These are phyloP conservation scores for Phytopythium helicoides DNA, from an alignment of 352 stramenopile species.

Conservation along the genomic window DNA sequence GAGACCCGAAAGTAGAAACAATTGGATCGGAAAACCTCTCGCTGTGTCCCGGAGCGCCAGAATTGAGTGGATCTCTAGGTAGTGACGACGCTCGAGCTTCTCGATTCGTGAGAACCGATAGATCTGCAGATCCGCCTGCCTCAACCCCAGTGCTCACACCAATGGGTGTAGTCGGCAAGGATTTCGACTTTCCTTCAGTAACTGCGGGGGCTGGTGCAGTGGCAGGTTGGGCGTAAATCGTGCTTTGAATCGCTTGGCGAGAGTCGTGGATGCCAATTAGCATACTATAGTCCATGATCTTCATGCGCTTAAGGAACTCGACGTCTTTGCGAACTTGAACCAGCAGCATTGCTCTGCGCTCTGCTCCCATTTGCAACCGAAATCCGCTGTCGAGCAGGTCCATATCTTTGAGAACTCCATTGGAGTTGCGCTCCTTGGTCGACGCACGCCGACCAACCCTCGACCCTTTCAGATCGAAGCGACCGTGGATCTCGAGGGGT, in stretches of 20 bases:
- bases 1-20: too few species aligned
- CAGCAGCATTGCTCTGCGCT: constrained; percentile 74
- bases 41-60: not conserved
- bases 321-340: constrained; percentile 88
- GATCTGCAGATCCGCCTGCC: not conserved
- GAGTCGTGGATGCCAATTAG: constrained; percentile 92
- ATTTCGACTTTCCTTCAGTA: constrained; percentile 20
- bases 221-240: constrained; percentile 35
- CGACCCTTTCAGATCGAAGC: constrained; percentile 91
- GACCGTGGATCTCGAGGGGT: constrained; percentile 87
- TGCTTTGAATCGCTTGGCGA: constrained; percentile 46
- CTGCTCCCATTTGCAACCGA: constrained; percentile 80
- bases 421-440: constrained; percentile 47
- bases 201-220: constrained; percentile 10
- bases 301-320: constrained; percentile 90
- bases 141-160: constrained; percentile 11
- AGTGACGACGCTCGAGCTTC: constrained; percentile 27
- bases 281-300: constrained; percentile 95
- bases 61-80: constrained; percentile 11
- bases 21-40: not conserved
- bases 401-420: constrained; percentile 89
- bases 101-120: constrained; percentile 11
- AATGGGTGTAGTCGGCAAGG: constrained; percentile 37
- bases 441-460: constrained; percentile 79
- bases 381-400: constrained; percentile 87